Base-by-base conservation (phyloP, 257 asterid species). In the Coffea canephora region DNA sequence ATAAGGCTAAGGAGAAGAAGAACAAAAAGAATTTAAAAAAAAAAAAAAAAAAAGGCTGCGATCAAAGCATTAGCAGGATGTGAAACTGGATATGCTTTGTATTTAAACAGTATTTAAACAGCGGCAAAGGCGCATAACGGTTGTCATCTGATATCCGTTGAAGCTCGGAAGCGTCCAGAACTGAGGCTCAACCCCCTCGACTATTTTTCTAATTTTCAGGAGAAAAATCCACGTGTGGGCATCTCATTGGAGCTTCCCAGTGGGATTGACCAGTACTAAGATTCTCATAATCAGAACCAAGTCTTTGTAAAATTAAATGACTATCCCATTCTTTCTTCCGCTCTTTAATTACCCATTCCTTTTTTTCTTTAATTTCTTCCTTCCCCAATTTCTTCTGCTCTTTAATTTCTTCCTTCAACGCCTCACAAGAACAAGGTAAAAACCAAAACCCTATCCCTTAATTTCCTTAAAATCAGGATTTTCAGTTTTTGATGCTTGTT, bases 131-230 rank as follows among this genome's bases (percentile, higher is more conserved):
- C 66, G 70, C 72, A 55, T 61, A 36, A 55, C 86, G 82, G 88
- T 72, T 48, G 9, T 48, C 10, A 48, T 48, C 10, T 9, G 79
- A 82, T 85, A 69, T 76, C 88, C 70, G 88, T 85, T 82, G 80
- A 84, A 31, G 34, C 19, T 6, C 12, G 8, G 39, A 74, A 72
- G 74, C 52, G 82, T 68, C 74, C 43, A 4, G 43, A 39, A 39
- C 43, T 39, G 43, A 71, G 69, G 48, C n/a, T 71, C 7, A 23
- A 12, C 49, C 55, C 55, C 75, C 6, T 1, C 57, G 1, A 41
- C 62, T 46, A 13, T 16, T 62, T 73, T 34, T 2, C 27, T 36
- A 57, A 41, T 43, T 69, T 15, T 31, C 13, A 11, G 19, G 25
- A 18, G 31, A 15, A 78, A 55, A 2, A 62, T 50, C 77, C 80